Evolutionary conservation across 495 filamentous ascomycete genomes (phyloP).

Genomic region (Aspergillus cristatus): DNA sequence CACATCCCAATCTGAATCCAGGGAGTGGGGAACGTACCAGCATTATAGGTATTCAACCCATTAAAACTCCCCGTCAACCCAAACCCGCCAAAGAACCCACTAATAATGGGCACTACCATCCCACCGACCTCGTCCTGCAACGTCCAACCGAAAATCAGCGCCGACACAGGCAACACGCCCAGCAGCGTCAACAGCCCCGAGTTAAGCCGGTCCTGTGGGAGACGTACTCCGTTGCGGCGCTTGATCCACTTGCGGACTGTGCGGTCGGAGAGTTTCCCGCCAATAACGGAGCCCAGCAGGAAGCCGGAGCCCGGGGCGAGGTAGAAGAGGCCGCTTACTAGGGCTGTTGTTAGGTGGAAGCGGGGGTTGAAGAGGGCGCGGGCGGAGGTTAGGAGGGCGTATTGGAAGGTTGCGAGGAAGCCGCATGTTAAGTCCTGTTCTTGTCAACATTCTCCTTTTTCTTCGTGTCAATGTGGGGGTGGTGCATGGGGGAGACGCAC

Average conservation of each 20-base stretch:
- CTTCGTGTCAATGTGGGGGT: not conserved
- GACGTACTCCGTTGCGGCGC: conserved; percentile 46
- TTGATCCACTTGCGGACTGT: conserved; percentile 53
- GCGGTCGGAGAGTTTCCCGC: conserved; percentile 60
- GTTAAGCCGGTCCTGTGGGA: conserved; percentile 64
- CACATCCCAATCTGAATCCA: not conserved
- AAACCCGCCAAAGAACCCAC: conserved; percentile 59
- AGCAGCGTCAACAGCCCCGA: conserved; percentile 55
- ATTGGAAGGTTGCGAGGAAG: conserved; percentile 62
- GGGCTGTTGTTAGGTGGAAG: conserved; percentile 56
- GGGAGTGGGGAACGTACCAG: conserved; percentile 47
- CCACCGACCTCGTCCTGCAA: conserved; percentile 55
- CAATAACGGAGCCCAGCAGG: conserved; percentile 57
- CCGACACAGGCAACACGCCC: conserved; percentile 50
- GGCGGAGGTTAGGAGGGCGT: conserved; percentile 60
- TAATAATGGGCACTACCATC: conserved; percentile 57
- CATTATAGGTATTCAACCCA: conserved; percentile 63
- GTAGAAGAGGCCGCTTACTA: conserved; percentile 68
- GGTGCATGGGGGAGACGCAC: conserved; percentile 13
- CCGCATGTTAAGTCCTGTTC: conserved; percentile 52
- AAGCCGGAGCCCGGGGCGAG: conserved; percentile 66
- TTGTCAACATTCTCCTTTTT: not conserved
- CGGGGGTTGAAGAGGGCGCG: conserved; percentile 66
- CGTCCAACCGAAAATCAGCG: conserved; percentile 63
- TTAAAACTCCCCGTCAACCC: conserved; percentile 66